Evolutionary conservation across 2,329 filamentous ascomycete species (phyloP), one percentile per base, ranked within the genome.

Genomic region (Clarireedia sp.): DNA sequence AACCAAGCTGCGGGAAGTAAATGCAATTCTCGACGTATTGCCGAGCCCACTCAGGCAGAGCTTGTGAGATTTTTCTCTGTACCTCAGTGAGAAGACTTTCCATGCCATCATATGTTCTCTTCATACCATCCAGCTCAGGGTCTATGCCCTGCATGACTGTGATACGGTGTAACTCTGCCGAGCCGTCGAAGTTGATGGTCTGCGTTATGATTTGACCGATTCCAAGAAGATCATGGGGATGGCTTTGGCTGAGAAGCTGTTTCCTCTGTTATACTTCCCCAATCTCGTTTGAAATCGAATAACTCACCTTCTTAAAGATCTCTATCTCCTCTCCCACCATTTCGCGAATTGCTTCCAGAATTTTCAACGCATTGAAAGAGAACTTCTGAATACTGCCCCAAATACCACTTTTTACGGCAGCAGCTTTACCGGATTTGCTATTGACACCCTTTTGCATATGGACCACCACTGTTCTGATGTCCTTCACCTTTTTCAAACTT

Each of bases 1-100:
- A 99, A 0, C 94, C 94, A 38, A 96, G 81, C 65, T 96, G 90
- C 0, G 91, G 92, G 59, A 95, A 87, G 68, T 94, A 96, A 17
- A 94, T 86, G 59, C 95, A 95, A 54, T 91, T 91, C 36, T 78
- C 75, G 14, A 85, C 71, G 57, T 79, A 75, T 29, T 71, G 67
- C 24, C 69, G 69, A 17, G 76, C 75, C 75, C 78, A 78, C 57
- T 79, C 75, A 1, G 90, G 86, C 19, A 94, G 74, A 1, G 77
- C 75, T 14, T 71, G 69, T 0, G 80, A 79, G 55, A 96, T 74
- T n/a, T 81, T 78, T 17, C 76, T 74, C 5, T 85, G 83, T 2
- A 90, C 81, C 52, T 82, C 71, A 2, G 81, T 83, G 14, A 99
- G 77, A 12, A 96, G 77, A 57, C 78, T 77, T 53, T 87, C 85